Evolutionary conservation across 352 stramenopile genomes (phyloP).

Genomic region (Globisporangium barbulae): DNA sequence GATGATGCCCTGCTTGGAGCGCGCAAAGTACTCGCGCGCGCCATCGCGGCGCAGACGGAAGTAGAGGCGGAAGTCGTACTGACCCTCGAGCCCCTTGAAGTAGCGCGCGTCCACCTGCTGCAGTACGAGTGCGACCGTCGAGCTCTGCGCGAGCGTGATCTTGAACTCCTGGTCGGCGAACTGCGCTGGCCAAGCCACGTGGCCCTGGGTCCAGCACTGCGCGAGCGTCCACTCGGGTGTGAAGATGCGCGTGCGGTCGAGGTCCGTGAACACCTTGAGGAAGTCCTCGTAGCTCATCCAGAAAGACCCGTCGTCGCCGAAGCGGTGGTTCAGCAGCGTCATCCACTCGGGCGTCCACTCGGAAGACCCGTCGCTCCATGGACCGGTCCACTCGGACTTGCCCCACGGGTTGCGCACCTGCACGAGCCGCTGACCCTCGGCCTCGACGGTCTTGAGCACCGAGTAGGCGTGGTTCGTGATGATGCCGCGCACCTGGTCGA

Average conservation of each 20-base stretch:
- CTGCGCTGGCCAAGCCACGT: constrained; percentile 26
- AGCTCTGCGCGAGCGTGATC: constrained; percentile 22
- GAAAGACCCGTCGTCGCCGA: constrained; percentile 57
- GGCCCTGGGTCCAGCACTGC: constrained; percentile 32
- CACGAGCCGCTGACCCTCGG: constrained; percentile 29
- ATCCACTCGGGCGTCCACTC: constrained; percentile 53
- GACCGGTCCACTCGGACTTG: constrained; percentile 46
- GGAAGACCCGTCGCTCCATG: constrained; percentile 42
- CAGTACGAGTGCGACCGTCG: constrained; percentile 33
- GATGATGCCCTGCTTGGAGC: constrained; percentile 21
- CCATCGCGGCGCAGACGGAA: constrained; percentile 29
- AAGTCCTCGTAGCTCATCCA: constrained; percentile 60
- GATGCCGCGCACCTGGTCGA: constrained; percentile 25
- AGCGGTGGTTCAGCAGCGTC: constrained; percentile 30
- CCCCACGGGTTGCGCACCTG: constrained; percentile 58
- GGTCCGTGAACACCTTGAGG: constrained; percentile 29
- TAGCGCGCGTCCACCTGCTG: constrained; percentile 37
- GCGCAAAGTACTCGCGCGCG: constrained; percentile 27
- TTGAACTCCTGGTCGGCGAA: constrained; percentile 30
- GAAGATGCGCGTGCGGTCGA: constrained; percentile 39
- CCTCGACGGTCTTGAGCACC: constrained; percentile 41
- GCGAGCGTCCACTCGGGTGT: constrained; percentile 32
- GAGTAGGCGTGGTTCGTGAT: constrained; percentile 58
- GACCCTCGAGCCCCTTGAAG: constrained; percentile 37
- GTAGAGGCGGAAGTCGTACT: constrained; percentile 37